Evolutionary conservation across 345 rosid species (phyloP), one percentile per base, ranked within the genome.

Genomic region (Murraya paniculata): DNA sequence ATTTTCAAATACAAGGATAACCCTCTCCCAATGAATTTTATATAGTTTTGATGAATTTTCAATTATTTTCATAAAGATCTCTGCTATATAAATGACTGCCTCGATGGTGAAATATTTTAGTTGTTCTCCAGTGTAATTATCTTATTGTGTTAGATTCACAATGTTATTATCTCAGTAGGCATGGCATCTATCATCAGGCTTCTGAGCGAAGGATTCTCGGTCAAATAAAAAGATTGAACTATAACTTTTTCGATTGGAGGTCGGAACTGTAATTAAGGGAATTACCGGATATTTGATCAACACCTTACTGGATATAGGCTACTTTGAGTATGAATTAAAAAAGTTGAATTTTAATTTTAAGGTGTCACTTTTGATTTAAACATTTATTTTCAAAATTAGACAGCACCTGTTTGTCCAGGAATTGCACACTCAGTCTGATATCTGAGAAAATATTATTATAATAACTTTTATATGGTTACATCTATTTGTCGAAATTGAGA

Each of bases 1-100:
- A 67, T 30, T 64, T 75, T 77, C 45, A 73, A 39, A 30, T 77
- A 30, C 48, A 71, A 61, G 25, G 39, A 65, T 76, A 55, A 38
- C 72, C 50, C 25, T 56, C 55, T 65, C 50, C 50, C 50, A 11
- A 13, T 45, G 18, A 11, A 45, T 45, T 45, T 25, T 69, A 18
- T 7, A 7, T 69, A 25, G 27, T 45, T 25, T 24, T 50, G 8
- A 6, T 25, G n/a, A 48, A 13, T 41, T 6, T 69, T 33, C 21
- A 27, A 7, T n/a, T 69, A 16, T 6, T 41, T 14, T 68, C 72
- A 24, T 24, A 41, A 41, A 60, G 25, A 6, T 11, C 28, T 39
- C 24, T 6, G 45, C 22, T 41, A 68, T 30, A 6, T 41, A 41
- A 68, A 41, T 39, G 21, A 39, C 33, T 16, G 4, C 72, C 56